Evolutionary conservation across 2,329 filamentous ascomycete species (phyloP).

Genomic region (Fusarium incarnatum): DNA sequence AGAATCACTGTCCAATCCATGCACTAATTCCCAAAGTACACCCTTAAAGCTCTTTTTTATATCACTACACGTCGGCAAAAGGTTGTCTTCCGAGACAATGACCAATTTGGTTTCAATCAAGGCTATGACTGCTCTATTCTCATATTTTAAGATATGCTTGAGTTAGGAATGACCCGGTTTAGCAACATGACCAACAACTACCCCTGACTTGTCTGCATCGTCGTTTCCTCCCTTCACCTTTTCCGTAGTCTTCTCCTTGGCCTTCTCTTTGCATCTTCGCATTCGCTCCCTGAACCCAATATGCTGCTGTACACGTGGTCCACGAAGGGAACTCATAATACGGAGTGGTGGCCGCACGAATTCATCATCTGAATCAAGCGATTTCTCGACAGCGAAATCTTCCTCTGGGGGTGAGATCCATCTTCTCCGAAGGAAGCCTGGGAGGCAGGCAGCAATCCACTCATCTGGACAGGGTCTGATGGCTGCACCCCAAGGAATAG

Average conservation of each 20-base stretch:
- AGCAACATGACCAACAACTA: slow-evolving; percentile 13
- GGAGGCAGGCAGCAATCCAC: slow-evolving; percentile 49
- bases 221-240: not conserved
- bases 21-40: not conserved
- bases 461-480: slow-evolving; percentile 81
- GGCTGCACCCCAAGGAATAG: slow-evolving; percentile 78
- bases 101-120: not conserved
- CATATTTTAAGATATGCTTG: not conserved
- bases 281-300: slow-evolving; percentile 48
- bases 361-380: slow-evolving; percentile 39
- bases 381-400: slow-evolving; percentile 28
- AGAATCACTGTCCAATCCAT: too few relatives aligned
- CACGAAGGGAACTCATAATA: slow-evolving; percentile 49
- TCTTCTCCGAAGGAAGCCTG: slow-evolving; percentile 45
- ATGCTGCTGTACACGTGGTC: slow-evolving; percentile 47
- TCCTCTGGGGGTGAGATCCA: slow-evolving; percentile 42
- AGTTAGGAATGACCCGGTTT: not conserved
- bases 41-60: not conserved
- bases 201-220: slow-evolving; percentile 4
- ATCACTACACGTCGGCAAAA: too few relatives aligned
- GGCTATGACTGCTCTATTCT: not conserved
- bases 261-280: slow-evolving; percentile 46
- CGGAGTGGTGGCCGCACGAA: slow-evolving; percentile 43
- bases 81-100: not conserved
- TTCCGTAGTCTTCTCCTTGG: slow-evolving; percentile 35